Conservation (phyloP, 768 basidiomycete genomes). For the Mycena haematopus region DNA sequence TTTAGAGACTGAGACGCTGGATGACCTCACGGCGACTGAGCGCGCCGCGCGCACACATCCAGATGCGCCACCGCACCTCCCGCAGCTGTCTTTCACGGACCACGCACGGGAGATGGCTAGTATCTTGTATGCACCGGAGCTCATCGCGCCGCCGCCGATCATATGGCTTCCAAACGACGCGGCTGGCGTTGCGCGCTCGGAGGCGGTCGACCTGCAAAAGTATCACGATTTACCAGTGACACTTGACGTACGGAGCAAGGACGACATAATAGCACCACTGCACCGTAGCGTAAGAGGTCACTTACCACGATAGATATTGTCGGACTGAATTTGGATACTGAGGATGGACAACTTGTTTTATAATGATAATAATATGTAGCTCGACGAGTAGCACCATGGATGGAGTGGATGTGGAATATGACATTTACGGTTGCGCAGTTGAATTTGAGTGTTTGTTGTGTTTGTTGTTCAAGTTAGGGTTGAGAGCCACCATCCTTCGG, state of each 20-base stretch:
- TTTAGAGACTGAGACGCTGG: slow-evolving; percentile 75
- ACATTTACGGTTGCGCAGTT: too few relatives aligned
- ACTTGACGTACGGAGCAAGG: slow-evolving; percentile 68
- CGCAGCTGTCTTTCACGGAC: slow-evolving; percentile 71
- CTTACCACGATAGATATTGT: background rate
- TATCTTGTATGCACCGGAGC: slow-evolving; percentile 82
- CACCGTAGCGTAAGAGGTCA: background rate
- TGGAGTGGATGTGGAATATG: too few relatives aligned
- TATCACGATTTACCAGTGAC: slow-evolving; percentile 77
- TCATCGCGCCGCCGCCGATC: slow-evolving; percentile 77
- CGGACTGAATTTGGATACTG: too few relatives aligned
- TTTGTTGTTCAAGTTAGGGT: too few relatives aligned
- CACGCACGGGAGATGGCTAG: slow-evolving; percentile 80
- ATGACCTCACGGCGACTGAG: slow-evolving; percentile 82
- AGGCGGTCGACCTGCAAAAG: slow-evolving; percentile 76
- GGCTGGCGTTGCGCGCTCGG: slow-evolving; percentile 74
- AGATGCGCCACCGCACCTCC: slow-evolving; percentile 76
- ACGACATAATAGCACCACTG: slow-evolving; percentile 42
- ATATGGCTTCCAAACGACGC: slow-evolving; percentile 88
- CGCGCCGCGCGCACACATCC: slow-evolving; percentile 79
- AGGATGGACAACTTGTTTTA: too few relatives aligned
- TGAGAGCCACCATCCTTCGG: too few relatives aligned
- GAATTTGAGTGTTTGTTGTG: too few relatives aligned
- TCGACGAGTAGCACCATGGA: too few relatives aligned
- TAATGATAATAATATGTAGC: too few relatives aligned